These are phyloP conservation scores for Uronychia setigera DNA, from an alignment of 73 alveolate species.

Conservation along the genomic window DNA sequence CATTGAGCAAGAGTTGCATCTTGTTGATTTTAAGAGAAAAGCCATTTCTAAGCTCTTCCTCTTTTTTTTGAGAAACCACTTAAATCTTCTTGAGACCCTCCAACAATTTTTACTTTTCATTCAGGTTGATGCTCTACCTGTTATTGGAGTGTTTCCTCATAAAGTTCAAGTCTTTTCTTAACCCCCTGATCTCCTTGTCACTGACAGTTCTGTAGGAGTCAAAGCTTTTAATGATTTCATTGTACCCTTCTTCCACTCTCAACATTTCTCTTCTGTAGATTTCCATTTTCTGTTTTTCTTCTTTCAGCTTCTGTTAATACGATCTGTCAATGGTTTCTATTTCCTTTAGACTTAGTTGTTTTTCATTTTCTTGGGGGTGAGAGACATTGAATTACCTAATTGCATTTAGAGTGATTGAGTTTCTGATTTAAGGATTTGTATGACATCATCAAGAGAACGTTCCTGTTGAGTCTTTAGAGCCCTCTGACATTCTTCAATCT, in stretches of 20 bases:
- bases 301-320: neutral
- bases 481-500: neutral
- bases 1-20: neutral
- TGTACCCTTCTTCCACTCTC: neutral
- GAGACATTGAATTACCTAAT: neutral
- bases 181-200: neutral
- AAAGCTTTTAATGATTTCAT: neutral
- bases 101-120: neutral
- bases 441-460: neutral
- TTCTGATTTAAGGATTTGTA: neutral
- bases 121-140: neutral
- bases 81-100: neutral
- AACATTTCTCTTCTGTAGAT: neutral
- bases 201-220: neutral
- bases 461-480: neutral
- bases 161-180: neutral
- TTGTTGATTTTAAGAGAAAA: neutral
- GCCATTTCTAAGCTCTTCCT: neutral
- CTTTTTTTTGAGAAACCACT: neutral
- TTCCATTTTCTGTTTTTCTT: neutral
- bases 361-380: neutral
- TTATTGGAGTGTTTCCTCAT: neutral
- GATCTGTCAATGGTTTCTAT: neutral
- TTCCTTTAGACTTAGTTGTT: neutral
- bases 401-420: neutral